Evolutionary conservation across 805 yeast genomes (phyloP).

Genomic region (Yarrowia alimentaria): DNA sequence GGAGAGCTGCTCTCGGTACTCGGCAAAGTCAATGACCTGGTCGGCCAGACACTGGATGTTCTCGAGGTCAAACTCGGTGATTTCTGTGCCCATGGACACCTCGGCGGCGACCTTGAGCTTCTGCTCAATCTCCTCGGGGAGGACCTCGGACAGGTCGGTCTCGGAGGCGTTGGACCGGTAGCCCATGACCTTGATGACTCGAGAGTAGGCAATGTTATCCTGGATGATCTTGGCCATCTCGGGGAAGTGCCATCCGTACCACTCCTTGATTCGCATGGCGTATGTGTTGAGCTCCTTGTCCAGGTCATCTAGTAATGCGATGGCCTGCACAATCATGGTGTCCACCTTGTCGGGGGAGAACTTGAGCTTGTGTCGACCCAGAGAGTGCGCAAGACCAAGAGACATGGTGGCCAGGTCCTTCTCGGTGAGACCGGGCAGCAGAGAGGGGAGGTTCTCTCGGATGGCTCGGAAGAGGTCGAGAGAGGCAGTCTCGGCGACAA

Average conservation of each 20-base stretch:
- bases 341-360: constrained; percentile 98
- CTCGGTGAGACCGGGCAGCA: constrained; percentile 89
- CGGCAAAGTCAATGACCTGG: constrained; percentile 87
- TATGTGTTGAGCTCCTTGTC: constrained; percentile 98
- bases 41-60: constrained; percentile 88
- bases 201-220: constrained; percentile 82
- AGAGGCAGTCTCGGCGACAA: constrained; percentile 93
- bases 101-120: constrained; percentile 63
- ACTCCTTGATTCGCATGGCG: constrained; percentile 95
- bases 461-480: constrained; percentile 93
- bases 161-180: constrained; percentile 82
- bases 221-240: constrained; percentile 89
- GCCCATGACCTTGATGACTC: constrained; percentile 56
- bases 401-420: constrained; percentile 89
- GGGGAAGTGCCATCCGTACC: constrained; percentile 99
- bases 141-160: constrained; percentile 82
- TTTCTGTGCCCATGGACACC: constrained; percentile 98
- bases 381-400: constrained; percentile 95
- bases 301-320: constrained; percentile 93
- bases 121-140: constrained; percentile 83
- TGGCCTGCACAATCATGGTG: constrained; percentile 98
- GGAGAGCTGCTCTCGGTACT: constrained; percentile 81
- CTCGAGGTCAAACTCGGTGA: constrained; percentile 90
- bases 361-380: constrained; percentile 97
- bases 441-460: constrained; percentile 88